Evolutionary conservation across 441 rosid genomes (phyloP), one percentile per base, ranked within the genome.

Genomic region (Eruca vesicaria): DNA sequence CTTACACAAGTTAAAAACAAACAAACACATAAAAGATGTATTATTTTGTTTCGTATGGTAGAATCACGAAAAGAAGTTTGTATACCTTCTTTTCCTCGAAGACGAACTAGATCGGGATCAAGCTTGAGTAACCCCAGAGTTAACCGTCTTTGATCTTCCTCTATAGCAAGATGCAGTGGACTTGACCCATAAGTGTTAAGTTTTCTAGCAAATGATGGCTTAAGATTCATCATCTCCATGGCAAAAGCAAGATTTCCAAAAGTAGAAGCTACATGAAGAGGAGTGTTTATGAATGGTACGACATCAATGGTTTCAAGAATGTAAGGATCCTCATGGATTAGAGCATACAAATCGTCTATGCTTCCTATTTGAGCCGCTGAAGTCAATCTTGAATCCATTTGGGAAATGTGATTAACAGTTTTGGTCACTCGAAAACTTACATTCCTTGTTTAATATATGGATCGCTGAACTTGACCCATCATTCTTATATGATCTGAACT

Each of bases 11-110:
- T 23, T 23, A 23, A 23, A 23, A 23, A n/a, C n/a, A 23, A 23
- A 18, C 3, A 63, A 19, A 63, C 9, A 20, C 15, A 20, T 20
- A 53, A 11, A 20, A 53, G 7, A 21, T 21, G 8, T 11, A n/a
- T 6, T 55, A 11, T 45, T 45, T 6, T 45, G 19, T 45, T n/a
- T 14, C 9, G 11, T 10, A 2, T 26, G 33, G 71, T 66, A 56
- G 31, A 66, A 66, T 52, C 19, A 67, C 71, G 32, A 19, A n/a
- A 36, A 36, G 10, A 7, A 4, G n/a, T 19, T 0, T 36, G 3
- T 69, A 12, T 61, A 71, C 67, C 67, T 20, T 72, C 79, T 36
- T 67, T 80, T 55, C 83, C 85, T 52, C 16, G 68, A 16, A 75
- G 74, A 6, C 58, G 60, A 53, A 68, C 78, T 12, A 82, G 74